Base-by-base conservation (phyloP, 73 alveolate species). In the Effrenium voratum region DNA sequence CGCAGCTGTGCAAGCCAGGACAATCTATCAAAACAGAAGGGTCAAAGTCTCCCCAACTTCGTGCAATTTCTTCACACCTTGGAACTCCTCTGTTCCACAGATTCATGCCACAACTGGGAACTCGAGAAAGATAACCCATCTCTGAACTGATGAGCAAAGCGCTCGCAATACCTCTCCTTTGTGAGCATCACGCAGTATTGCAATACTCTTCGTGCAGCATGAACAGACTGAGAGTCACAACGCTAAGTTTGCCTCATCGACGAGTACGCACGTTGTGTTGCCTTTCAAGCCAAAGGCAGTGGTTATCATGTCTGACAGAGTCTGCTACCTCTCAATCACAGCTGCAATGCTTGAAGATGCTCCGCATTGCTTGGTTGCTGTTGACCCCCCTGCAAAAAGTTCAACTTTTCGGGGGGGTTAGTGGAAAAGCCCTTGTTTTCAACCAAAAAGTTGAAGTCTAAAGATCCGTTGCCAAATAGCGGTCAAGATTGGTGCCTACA, bases 241-340 rank as follows among this genome's bases (percentile, higher is more conserved):
- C n/a, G 86, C 86, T 40, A 13, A 59, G 86, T 75, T 75, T 75
- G 86, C 86, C 86, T 75, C 86, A 41, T 75, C 86, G 59, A 75
- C 86, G 60, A 75, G 59, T 38, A 75, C 40, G 82, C 82, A 70
- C 47, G 44, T 46, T n/a, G n/a, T n/a, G n/a, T n/a, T n/a, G n/a
- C n/a, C n/a, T n/a, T n/a, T n/a, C n/a, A 22, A 28, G 19, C 32
- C 82, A 30, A 34, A 22, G 19, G 46, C 46, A 28, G n/a, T 70
- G 40, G 15, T 12, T 28, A 46, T 28, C 32, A 70, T 28, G 30
- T 46, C 24, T 46, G 19, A 43, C 19, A 70, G 19, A 43, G 32
- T 13, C n/a, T n/a, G n/a, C n/a, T n/a, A n/a, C n/a, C n/a, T n/a
- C n/a, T n/a, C n/a, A n/a, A n/a, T n/a, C n/a, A n/a, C n/a, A n/a